A percentile compares a stretch with the other conserved stretches of the same genome.
phyloP scores from a whole-genome alignment of 208 protist genomes.

The Crithidia thermophila region DNA sequence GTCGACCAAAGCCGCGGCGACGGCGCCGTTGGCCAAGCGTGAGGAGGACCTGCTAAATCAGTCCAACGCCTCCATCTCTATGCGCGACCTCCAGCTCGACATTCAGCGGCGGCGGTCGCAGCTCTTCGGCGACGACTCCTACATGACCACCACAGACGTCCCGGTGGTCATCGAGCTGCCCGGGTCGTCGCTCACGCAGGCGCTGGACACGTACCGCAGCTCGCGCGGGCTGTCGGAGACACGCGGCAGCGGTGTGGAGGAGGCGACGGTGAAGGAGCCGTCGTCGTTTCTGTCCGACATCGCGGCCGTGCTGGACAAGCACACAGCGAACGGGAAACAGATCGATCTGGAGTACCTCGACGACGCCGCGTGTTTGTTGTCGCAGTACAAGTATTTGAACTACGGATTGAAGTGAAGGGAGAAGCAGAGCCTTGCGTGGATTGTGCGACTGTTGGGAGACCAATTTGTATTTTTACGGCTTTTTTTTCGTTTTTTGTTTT shows the following conservation, averaged over 20 bases:
- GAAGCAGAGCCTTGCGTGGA: too few species aligned
- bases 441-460: too few species aligned
- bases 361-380: slow-evolving; percentile 49
- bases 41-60: not conserved
- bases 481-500: slow-evolving; percentile 21
- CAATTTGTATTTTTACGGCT: too few species aligned
- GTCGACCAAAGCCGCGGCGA: not conserved
- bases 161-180: slow-evolving; percentile 58
- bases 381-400: slow-evolving; percentile 62
- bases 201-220: slow-evolving; percentile 5
- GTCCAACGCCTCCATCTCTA: slow-evolving; percentile 29
- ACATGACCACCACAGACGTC: slow-evolving; percentile 22
- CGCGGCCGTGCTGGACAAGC: slow-evolving; percentile 40
- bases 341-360: slow-evolving; percentile 59
- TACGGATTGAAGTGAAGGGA: slow-evolving; percentile 44
- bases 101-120: slow-evolving; percentile 45
- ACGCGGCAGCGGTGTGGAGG: not conserved
- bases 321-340: slow-evolving; percentile 34
- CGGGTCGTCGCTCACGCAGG: slow-evolving; percentile 13
- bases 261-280: slow-evolving; percentile 17
- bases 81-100: slow-evolving; percentile 57
- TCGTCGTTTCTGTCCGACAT: slow-evolving; percentile 59
- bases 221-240: not conserved
- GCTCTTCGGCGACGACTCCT: slow-evolving; percentile 47
- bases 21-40: not conserved